Evolutionary conservation across 805 yeast genomes (phyloP).

Genomic region (Candida ficus): DNA sequence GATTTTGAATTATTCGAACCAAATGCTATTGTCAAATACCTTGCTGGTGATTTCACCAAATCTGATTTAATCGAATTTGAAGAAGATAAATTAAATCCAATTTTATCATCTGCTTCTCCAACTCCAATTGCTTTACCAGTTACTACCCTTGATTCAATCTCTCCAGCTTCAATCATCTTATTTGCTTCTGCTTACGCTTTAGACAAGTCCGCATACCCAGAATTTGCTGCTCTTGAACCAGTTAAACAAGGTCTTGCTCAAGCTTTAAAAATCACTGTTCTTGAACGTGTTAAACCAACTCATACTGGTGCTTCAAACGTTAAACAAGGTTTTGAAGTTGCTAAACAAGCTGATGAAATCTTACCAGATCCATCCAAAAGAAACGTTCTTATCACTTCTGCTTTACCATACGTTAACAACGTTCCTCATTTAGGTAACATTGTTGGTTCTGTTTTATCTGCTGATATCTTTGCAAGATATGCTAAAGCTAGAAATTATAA

Average conservation of each 20-base stretch:
- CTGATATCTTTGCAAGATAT: constrained; percentile 90
- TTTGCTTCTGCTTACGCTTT: constrained; percentile 55
- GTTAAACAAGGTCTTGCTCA: constrained; percentile 41
- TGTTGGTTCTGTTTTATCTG: constrained; percentile 89
- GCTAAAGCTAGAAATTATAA: constrained; percentile 86
- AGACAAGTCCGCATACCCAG: constrained; percentile 22
- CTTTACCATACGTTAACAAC: constrained; percentile 95
- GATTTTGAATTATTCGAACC: constrained; percentile 51
- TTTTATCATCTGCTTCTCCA: constrained; percentile 29
- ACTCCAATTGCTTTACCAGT: constrained; percentile 10
- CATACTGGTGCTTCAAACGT: constrained; percentile 37
- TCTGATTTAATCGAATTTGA: constrained; percentile 34
- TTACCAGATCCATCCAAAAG: constrained; percentile 57
- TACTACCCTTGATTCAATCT: constrained; percentile 27
- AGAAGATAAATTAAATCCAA: constrained; percentile 39
- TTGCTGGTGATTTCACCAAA: constrained; percentile 42
- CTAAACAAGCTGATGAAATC: constrained; percentile 33
- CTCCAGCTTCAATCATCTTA: constrained; percentile 51
- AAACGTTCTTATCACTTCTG: constrained; percentile 88
- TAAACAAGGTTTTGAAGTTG: constrained; percentile 21
- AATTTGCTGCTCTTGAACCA: constrained; percentile 25
- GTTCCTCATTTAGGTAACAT: constrained; percentile 98
- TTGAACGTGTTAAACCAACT: constrained; percentile 35
- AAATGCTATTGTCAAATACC: constrained; percentile 64
- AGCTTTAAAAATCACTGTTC: constrained; percentile 42